A percentile compares a stretch with the other conserved stretches of the same genome.
phyloP scores from a whole-genome alignment of 495 filamentous ascomycete species.

The Penicillium samsonianum region DNA sequence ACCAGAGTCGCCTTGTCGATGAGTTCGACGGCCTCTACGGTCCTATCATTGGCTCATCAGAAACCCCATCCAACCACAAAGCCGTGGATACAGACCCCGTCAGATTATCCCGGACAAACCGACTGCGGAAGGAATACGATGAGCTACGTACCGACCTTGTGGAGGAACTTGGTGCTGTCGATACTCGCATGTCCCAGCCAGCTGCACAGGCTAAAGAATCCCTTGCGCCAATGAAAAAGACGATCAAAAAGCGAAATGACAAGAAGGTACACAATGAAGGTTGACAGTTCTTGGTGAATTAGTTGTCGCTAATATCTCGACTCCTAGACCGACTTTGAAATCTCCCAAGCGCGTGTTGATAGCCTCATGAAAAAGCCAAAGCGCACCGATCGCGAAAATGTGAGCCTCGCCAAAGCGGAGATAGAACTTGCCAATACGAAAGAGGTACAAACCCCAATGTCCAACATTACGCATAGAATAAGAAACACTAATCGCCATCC shows the following conservation, averaged over 20 bases:
- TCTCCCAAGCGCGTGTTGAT: slow-evolving; percentile 71
- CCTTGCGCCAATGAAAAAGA: slow-evolving; percentile 78
- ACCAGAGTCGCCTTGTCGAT: slow-evolving; percentile 67
- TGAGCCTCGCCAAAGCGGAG: slow-evolving; percentile 73
- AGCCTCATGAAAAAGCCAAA: slow-evolving; percentile 69
- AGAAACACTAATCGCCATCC: slow-evolving; percentile 5
- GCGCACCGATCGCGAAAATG: slow-evolving; percentile 76
- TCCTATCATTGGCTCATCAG: slow-evolving; percentile 69
- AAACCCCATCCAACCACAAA: slow-evolving; percentile 51
- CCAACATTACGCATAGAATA: background rate
- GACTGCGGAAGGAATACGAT: slow-evolving; percentile 67
- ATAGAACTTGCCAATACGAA: slow-evolving; percentile 67
- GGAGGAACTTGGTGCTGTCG: slow-evolving; percentile 73
- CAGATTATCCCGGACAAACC: slow-evolving; percentile 65
- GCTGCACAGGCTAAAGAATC: slow-evolving; percentile 70
- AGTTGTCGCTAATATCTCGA: background rate
- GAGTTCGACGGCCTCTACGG: slow-evolving; percentile 81
- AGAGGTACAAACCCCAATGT: slow-evolving; percentile 51
- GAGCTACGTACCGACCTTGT: slow-evolving; percentile 75
- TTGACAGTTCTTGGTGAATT: background rate
- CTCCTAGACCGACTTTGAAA: slow-evolving; percentile 74
- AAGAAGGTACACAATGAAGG: slow-evolving; percentile 58
- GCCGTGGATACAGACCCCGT: slow-evolving; percentile 61
- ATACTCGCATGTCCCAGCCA: slow-evolving; percentile 70
- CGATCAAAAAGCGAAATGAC: slow-evolving; percentile 89